A percentile compares a stretch with the other conserved stretches of the same genome.
Conservation (phyloP, 2,329 filamentous ascomycete species). For the Alternaria conjuncta region DNA sequence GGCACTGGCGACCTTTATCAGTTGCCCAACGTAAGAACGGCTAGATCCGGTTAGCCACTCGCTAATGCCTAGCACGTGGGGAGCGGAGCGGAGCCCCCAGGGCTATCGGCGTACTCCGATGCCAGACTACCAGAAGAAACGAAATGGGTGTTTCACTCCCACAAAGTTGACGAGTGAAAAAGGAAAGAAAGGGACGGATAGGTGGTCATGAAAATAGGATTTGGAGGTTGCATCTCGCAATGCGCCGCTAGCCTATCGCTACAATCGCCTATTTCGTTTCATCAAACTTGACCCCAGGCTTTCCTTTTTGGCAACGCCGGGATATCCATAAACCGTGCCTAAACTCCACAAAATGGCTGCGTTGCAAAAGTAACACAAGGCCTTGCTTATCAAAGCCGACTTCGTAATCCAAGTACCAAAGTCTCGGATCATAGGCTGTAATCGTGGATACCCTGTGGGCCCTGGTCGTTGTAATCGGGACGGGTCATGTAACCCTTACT, state of each 20-base stretch:
- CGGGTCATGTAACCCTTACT: constrained; percentile 74
- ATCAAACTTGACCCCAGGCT: constrained; percentile 2
- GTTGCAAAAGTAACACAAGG: constrained; percentile 1
- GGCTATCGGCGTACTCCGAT: constrained; percentile 27
- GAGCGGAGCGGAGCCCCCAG: constrained; percentile 14
- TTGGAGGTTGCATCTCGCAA: constrained; percentile 5
- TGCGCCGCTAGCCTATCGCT: constrained; percentile 19
- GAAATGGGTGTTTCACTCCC: constrained; percentile 1
- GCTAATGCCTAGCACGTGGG: constrained; percentile 25
- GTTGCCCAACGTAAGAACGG: constrained; percentile 7
- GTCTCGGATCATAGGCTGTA: constrained; percentile 40
- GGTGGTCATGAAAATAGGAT: not conserved
- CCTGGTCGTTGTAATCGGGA: constrained; percentile 71
- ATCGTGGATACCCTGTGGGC: constrained; percentile 69
- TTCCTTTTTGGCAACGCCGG: constrained; percentile 21
- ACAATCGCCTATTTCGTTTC: not conserved
- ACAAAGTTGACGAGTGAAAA: not conserved
- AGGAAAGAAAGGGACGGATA: not conserved
- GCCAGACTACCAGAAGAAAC: constrained; percentile 12
- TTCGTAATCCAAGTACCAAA: not conserved
- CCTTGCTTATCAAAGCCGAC: not conserved
- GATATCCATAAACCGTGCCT: constrained; percentile 29
- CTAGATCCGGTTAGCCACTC: constrained; percentile 19
- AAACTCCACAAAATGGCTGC: constrained; percentile 22
- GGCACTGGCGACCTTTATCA: constrained; percentile 20